Evolutionary conservation across 2,329 filamentous ascomycete species (phyloP), one percentile per base, ranked within the genome.

Genomic region (Calonectria pseudoreteaudii): DNA sequence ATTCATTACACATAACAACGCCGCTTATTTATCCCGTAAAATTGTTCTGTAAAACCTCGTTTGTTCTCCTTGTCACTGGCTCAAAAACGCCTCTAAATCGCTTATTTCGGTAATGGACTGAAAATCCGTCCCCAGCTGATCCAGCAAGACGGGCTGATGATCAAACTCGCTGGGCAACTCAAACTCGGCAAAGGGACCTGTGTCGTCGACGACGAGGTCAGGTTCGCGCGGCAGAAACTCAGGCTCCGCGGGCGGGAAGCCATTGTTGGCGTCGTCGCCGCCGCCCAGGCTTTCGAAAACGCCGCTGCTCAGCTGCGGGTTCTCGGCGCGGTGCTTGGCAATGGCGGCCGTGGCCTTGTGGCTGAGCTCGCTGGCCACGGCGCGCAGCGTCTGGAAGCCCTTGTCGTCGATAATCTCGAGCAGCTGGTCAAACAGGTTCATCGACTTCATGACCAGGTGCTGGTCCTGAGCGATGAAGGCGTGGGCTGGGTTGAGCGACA

Each of bases 401-500:
- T 75, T 60, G 31, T 79, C 76, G 8, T 80, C 72, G 11, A 79
- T n/a, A 1, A 80, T 30, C 5, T 70, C 70, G 4, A 80, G 73
- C 1, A 80, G 74, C 18, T 77, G 78, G 36, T 84, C 78, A 34
- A 83, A 82, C 0, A 85, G 67, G 7, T 75, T 72, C 1, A 84
- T 67, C 0, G 81, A 76, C 30, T 81, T 81, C 16, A 77, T 66
- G 7, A 79, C 76, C 3, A 85, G 73, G 38, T 78, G 76, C 34
- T 82, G 80, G 53, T 85, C 84, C 7, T 79, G 52, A 3, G 79
- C 70, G 8, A 83, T 75, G 0, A 69, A 44, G 0, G 70, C 67
- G 65, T 83, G 80, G 0, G 74, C 74, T 0, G 83, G 84, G 11
- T 82, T 75, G 20, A 83, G 70, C 11, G 80, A 74, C 74, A 83